Percentiles rank a stretch among this genome's conserved stretches.
phyloP scores from a whole-genome alignment of 306 rosid species.

The Begonia peltatifolia region DNA sequence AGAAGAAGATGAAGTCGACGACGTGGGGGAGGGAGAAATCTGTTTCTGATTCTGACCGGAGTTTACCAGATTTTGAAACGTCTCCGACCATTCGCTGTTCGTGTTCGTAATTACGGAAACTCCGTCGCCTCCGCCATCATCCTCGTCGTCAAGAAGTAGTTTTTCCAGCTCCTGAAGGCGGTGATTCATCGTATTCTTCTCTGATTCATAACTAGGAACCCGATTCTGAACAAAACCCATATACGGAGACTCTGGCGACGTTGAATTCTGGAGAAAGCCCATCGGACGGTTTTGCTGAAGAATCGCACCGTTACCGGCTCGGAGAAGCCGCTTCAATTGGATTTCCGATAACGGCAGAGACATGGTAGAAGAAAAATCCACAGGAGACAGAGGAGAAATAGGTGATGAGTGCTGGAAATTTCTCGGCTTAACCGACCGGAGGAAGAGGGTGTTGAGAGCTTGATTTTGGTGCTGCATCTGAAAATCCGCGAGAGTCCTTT shows the following conservation, averaged over 20 bases:
- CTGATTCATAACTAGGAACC: slow-evolving; percentile 15
- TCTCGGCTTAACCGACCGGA: slow-evolving; percentile 61
- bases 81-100: slow-evolving; percentile 56
- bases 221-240: slow-evolving; percentile 14
- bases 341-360: slow-evolving; percentile 3
- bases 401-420: slow-evolving; percentile 28
- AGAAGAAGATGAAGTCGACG: slow-evolving; percentile 32
- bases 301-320: background rate
- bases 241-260: background rate
- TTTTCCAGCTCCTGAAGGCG: slow-evolving; percentile 67
- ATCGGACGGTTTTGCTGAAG: background rate
- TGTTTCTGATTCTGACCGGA: slow-evolving; percentile 36
- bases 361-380: slow-evolving; percentile 38
- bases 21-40: slow-evolving; percentile 47
- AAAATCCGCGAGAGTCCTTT: slow-evolving; percentile 60
- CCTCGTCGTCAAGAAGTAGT: slow-evolving; percentile 58
- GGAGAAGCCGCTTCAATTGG: slow-evolving; percentile 5
- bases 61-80: slow-evolving; percentile 48
- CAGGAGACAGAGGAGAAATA: slow-evolving; percentile 36
- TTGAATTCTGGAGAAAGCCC: background rate
- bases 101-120: slow-evolving; percentile 38
- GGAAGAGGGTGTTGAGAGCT: slow-evolving; percentile 17
- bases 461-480: slow-evolving; percentile 36
- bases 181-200: slow-evolving; percentile 40
- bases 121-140: slow-evolving; percentile 39